Evolutionary conservation across 352 stramenopile species (phyloP).

Genomic region (Elongisporangium undulatum): DNA sequence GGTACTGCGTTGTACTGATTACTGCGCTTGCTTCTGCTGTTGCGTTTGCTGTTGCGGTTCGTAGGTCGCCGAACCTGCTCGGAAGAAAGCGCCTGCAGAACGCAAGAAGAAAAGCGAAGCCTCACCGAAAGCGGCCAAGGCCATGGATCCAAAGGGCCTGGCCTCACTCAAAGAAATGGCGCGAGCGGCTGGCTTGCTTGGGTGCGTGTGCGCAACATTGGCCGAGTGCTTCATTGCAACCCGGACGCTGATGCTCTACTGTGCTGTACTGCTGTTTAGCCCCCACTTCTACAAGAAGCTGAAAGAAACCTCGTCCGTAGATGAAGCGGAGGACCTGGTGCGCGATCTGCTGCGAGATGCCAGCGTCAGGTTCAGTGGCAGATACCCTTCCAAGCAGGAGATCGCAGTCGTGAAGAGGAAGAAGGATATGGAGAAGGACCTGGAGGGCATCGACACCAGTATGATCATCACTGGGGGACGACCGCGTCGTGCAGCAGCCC

Average conservation of each 20-base stretch:
- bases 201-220: conserved; percentile 25
- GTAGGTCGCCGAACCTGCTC: neutral
- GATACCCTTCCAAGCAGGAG: conserved; percentile 61
- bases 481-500: conserved; percentile 17
- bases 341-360: conserved; percentile 42
- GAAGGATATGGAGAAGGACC: conserved; percentile 55
- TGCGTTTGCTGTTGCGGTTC: neutral
- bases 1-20: neutral
- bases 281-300: conserved; percentile 56
- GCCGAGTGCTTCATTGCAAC: neutral
- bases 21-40: too few relatives aligned
- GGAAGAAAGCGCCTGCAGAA: neutral
- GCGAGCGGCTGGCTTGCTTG: conserved; percentile 56
- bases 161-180: conserved; percentile 65
- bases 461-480: conserved; percentile 56
- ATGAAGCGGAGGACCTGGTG: conserved; percentile 56
- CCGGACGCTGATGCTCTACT: neutral
- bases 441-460: conserved; percentile 81
- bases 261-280: conserved; percentile 25
- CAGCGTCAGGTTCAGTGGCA: conserved; percentile 45
- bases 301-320: conserved; percentile 29
- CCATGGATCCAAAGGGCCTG: conserved; percentile 40
- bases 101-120: neutral
- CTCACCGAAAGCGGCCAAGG: conserved; percentile 10
- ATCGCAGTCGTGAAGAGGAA: conserved; percentile 70